phyloP scores from a whole-genome alignment of 768 basidiomycete genomes.

The Macrolepiota dolichaula region DNA sequence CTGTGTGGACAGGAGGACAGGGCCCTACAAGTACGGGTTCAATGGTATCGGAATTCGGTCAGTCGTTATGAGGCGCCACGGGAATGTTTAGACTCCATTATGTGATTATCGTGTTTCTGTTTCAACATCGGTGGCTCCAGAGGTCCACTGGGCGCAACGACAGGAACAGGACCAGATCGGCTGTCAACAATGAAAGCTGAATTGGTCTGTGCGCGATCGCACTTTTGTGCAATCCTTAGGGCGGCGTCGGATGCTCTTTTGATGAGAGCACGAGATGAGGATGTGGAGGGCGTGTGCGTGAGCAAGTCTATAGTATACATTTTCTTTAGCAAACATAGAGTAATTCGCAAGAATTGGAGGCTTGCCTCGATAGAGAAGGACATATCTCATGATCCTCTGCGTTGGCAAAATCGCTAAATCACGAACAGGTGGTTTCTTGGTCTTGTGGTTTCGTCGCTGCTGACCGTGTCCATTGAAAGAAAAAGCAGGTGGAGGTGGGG shows the following conservation, averaged over 20 bases:
- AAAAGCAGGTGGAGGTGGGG: background rate
- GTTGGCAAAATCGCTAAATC: conserved; percentile 67
- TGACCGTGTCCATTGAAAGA: background rate
- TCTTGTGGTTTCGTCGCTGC: background rate
- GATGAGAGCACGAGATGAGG: conserved; percentile 51
- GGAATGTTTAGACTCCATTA: too few relatives aligned
- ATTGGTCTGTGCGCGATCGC: conserved; percentile 59
- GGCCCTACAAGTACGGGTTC: too few relatives aligned
- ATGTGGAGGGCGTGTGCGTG: conserved; percentile 47
- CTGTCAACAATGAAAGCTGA: conserved; percentile 23
- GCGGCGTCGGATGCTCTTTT: conserved; percentile 58
- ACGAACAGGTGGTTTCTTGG: conserved; percentile 34
- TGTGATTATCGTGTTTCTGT: too few relatives aligned
- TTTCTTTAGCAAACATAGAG: background rate
- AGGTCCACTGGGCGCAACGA: background rate
- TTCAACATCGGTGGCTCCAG: background rate
- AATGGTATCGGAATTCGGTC: too few relatives aligned
- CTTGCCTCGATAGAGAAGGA: conserved; percentile 57
- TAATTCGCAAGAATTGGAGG: conserved; percentile 4
- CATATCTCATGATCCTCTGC: conserved; percentile 67
- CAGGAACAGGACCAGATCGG: background rate
- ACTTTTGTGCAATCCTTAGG: conserved; percentile 53
- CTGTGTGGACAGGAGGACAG: too few relatives aligned
- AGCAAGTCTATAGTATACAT: conserved; percentile 43
- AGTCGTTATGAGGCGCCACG: too few relatives aligned